Base-by-base conservation (phyloP, 169 alveolate genomes). In the Plasmodium sp. region DNA sequence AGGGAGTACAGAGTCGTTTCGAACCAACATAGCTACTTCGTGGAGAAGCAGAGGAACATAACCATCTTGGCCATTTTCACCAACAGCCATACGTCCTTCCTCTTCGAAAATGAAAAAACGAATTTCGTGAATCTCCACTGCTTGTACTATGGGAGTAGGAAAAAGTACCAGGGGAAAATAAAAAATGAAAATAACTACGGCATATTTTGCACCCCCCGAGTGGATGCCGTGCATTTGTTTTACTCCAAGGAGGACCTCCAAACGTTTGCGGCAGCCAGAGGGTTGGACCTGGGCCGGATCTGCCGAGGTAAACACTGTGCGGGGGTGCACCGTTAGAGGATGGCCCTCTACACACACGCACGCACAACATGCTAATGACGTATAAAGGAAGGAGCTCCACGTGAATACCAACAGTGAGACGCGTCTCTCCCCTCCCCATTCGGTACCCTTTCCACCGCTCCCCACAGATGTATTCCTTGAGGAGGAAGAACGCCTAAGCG, bases 161-260 rank as follows among this genome's bases (percentile, higher is more conserved):
- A 39, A 88, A 88, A 56, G 48, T 34, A 79, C 31, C 80, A 54
- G 34, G 94, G 90, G 33, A 74, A 79, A 58, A 77, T 88, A 58
- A 88, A 88, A 34, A 88, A 88, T n/a, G 94, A 88, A 79, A 88
- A 88, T 31, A 79, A 88, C 34, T 88, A 88, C 56, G 73, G 74
- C 16, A 43, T 88, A 18, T 39, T 58, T 31, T 88, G 74, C 56
- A 79, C 36, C 34, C 73, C 43, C 71, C 22, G 43, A 18, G 31
- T 58, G 14, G 34, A 45, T 22, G 45, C 80, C 45, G 79, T 79
- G 14, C 56, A 88, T 39, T n/a, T 67, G 18, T 88, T 88, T 43
- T 77, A 79, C 72, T 33, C 86, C 9, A 6, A 39, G 56, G 31
- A 88, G 16, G 62, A 31, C 5, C 71, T 88, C 41, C 45, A 79